Percentiles rank a stretch among this genome's conserved stretches.
Evolutionary conservation across 2,329 filamentous ascomycete genomes (phyloP).

Genomic region (Nothomitra cinnamomea): DNA sequence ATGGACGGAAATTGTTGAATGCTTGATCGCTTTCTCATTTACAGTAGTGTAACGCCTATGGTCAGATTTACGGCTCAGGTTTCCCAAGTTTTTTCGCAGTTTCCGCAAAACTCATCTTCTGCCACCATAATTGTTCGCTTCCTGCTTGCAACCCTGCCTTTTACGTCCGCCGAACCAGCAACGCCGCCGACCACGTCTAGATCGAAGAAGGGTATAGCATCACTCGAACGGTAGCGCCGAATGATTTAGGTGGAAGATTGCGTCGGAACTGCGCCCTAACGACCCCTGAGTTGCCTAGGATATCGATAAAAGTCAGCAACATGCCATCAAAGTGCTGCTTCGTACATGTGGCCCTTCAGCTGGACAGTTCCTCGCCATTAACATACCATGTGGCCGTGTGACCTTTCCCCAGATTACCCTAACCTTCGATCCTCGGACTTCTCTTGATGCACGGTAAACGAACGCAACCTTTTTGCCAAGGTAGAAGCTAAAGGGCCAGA

Average conservation of each 20-base stretch:
- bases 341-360: neutral
- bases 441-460: conserved; percentile 90
- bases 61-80: neutral
- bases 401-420: conserved; percentile 99
- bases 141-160: neutral
- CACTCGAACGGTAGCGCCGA: conserved; percentile 88
- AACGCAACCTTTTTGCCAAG: conserved; percentile 97
- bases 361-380: neutral
- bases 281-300: conserved; percentile 82
- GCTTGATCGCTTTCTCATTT: neutral
- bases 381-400: conserved; percentile 80
- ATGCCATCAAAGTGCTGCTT: neutral
- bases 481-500: conserved; percentile 54
- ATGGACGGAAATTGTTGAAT: neutral
- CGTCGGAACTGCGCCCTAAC: conserved; percentile 93
- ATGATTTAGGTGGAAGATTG: conserved; percentile 92
- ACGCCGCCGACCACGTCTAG: conserved; percentile 35
- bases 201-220: conserved; percentile 98
- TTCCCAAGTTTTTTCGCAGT: neutral
- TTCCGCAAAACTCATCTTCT: neutral
- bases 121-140: neutral
- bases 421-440: conserved; percentile 96
- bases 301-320: neutral
- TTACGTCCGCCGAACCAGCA: neutral
- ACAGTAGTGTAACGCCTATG: neutral